Evolutionary conservation across 352 stramenopile genomes (phyloP), one percentile per base, ranked within the genome.

Genomic region (Peronospora destructor): DNA sequence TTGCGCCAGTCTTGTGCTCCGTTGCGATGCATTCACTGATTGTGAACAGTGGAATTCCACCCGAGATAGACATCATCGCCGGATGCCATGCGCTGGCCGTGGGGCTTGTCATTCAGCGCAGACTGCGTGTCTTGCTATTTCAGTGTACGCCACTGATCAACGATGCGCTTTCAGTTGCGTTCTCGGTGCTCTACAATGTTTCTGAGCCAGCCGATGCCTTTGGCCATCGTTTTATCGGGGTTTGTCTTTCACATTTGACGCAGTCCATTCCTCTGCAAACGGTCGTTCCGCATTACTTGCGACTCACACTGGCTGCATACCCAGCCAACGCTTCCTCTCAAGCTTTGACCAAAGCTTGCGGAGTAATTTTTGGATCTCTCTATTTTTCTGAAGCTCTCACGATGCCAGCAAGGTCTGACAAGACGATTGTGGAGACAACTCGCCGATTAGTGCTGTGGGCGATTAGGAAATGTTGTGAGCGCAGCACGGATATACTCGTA

Each of bases 191-290:
- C 1, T 81, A 69, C 59, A 76, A 75, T 42, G 61, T 65, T 8
- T 80, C 74, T 29, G 66, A 76, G 42, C 72, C 75, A 5, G 58
- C 74, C 6, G 60, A 81, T 45, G 47, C 58, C 2, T 86, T 86
- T 45, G 47, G 64, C 2, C 65, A 86, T 23, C 61, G 53, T 6
- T 86, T 84, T 16, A 35, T 86, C 8, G 52, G 56, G 9, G 68
- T 81, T 6, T 75, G 67, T 45, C 38, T 86, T 12, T 62, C 70
- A 23, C 73, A 74, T 32, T 38, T 84, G 16, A 38, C 43, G 12
- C 58, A 76, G 40, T 82, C 77, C 40, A 49, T 71, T 10, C 73
- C 72, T 11, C 53, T 79, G 9, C 68, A 75, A 45, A 64, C 64
- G 2, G 53, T 86, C 14, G 64, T 76, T 34, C 75, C 75, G 6